Base-by-base conservation (phyloP, 78 protist species). In the Dictyostelium capitatum region DNA sequence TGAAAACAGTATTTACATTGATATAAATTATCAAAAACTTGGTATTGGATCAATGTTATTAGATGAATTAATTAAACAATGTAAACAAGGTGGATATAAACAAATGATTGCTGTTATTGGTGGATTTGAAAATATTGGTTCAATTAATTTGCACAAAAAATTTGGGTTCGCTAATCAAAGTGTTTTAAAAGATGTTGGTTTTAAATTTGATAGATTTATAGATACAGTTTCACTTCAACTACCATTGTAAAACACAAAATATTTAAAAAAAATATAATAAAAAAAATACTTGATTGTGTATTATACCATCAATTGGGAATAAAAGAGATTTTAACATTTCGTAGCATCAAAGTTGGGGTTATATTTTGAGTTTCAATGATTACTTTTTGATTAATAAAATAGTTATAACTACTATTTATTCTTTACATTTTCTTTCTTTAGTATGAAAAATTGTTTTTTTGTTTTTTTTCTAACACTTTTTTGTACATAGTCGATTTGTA, bases 31-130 rank as follows among this genome's bases (percentile, higher is more conserved):
- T 30, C 30, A 25, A 17, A 81, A 57, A 3, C 9, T 20, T 1
- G 92, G 92, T 9, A 6, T 85, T 12, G 92, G 92, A 7, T 47
- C 82, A n/a, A 43, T 75, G 6, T 30, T 85, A 48, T 47, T 85
- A 62, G 5, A 43, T 5, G 23, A 53, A 11, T 41, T 85, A 11
- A 85, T 85, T 1, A 0, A 23, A 0, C 41, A 23, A 9, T 54
- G 62, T 28, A 85, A 51, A 53, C 54, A 75, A 70, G 46, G n/a
- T 43, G 92, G 92, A 8, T 85, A 25, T n/a, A 51, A 65, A 74
- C 83, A 85, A 48, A 85, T 85, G 57, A 19, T 85, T 30, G 83
- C 92, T 25, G 82, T 72, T 23, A 72, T 83, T 25, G 91, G 91
- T 37, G 83, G 92, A 2, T 14, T 43, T 23, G 73, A 73, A 12